Evolutionary conservation across 805 yeast genomes (phyloP).

Genomic region (Metschnikowia reukaufii): DNA sequence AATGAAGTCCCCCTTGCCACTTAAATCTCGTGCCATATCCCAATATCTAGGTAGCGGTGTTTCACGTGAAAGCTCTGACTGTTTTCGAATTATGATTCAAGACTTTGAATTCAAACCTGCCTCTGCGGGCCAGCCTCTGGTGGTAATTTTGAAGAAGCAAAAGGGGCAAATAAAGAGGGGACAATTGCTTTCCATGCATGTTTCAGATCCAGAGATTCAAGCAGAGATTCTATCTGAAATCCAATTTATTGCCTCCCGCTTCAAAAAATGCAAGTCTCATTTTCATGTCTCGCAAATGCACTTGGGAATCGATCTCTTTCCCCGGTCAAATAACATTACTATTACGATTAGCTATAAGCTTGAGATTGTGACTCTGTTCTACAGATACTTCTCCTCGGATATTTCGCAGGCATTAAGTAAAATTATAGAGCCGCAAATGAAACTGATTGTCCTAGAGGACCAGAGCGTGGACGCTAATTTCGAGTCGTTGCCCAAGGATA

Average conservation of each 20-base stretch:
- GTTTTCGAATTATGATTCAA: slow-evolving; percentile 4
- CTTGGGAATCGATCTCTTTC: slow-evolving; percentile 9
- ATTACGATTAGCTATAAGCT: slow-evolving; percentile 10
- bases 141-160: slow-evolving; percentile 8
- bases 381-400: slow-evolving; percentile 21
- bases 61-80: background rate
- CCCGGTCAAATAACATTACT: slow-evolving; percentile 6
- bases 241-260: slow-evolving; percentile 13
- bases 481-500: slow-evolving; percentile 24
- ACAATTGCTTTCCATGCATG: slow-evolving; percentile 16
- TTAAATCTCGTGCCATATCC: slow-evolving; percentile 1
- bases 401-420: slow-evolving; percentile 12
- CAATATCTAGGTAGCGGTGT: slow-evolving; percentile 11
- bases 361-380: slow-evolving; percentile 12
- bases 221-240: slow-evolving; percentile 13
- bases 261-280: slow-evolving; percentile 17
- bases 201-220: slow-evolving; percentile 6
- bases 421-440: slow-evolving; percentile 2
- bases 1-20: slow-evolving; percentile 10
- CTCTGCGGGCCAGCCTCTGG: slow-evolving; percentile 9
- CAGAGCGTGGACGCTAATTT: background rate
- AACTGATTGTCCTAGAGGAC: background rate
- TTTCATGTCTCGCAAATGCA: slow-evolving; percentile 8
- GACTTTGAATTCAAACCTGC: slow-evolving; percentile 14
- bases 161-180: slow-evolving; percentile 11